Percentiles rank a stretch among this genome's conserved stretches.
phyloP scores from a whole-genome alignment of 2,329 filamentous ascomycete species.

The Stagonosporopsis cucurbitacearum region DNA sequence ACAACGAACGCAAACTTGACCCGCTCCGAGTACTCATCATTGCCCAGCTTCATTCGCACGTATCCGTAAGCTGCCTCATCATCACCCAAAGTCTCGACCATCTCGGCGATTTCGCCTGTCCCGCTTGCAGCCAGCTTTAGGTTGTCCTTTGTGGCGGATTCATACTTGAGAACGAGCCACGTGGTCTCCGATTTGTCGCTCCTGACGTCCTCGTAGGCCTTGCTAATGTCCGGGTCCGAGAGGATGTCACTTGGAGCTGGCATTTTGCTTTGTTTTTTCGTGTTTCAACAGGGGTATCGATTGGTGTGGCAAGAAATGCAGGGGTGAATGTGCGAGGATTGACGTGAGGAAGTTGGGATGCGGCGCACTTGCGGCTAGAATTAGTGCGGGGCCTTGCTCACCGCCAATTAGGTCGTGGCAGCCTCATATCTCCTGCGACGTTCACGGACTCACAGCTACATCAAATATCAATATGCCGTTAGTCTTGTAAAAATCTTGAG shows the following conservation, averaged over 20 bases:
- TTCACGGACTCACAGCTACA: not conserved
- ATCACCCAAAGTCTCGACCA: slow-evolving; percentile 64
- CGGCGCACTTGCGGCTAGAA: slow-evolving; percentile 14
- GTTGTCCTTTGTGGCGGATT: slow-evolving; percentile 60
- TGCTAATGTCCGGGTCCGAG: slow-evolving; percentile 61
- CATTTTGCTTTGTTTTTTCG: slow-evolving; percentile 25
- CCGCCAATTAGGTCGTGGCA: slow-evolving; percentile 10
- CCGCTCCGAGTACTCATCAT: slow-evolving; percentile 71
- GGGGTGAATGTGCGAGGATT: slow-evolving; percentile 5
- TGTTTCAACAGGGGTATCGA: not conserved
- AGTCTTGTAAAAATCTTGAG: not conserved
- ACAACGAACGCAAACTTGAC: slow-evolving; percentile 73
- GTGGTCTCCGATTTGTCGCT: slow-evolving; percentile 70
- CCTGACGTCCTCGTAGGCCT: slow-evolving; percentile 71
- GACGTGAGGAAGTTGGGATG: slow-evolving; percentile 21
- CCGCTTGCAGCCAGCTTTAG: slow-evolving; percentile 65
- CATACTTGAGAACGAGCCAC: slow-evolving; percentile 68
- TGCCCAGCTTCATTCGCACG: slow-evolving; percentile 65
- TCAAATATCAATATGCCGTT: not conserved
- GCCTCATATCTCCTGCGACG: not conserved
- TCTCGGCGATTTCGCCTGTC: slow-evolving; percentile 65
- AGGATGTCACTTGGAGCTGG: slow-evolving; percentile 40
- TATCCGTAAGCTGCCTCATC: slow-evolving; percentile 70
- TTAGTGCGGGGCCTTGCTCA: slow-evolving; percentile 16
- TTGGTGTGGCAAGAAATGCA: slow-evolving; percentile 7